Base-by-base conservation (phyloP, 768 basidiomycete species). In the Leccinum imitatum region DNA sequence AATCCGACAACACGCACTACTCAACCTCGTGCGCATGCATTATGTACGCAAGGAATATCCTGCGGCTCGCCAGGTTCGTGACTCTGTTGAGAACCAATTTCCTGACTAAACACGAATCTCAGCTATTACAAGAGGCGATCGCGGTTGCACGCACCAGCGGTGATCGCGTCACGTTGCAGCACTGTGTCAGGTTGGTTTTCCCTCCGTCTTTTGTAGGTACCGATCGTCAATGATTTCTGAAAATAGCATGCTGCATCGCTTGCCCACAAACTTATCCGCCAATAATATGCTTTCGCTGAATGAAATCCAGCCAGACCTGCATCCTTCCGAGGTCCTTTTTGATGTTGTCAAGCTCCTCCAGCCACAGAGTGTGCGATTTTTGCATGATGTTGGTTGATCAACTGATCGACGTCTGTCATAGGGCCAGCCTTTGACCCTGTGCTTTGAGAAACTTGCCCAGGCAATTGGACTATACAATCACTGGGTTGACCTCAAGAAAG, bases 41-140 rank as follows among this genome's bases (percentile, higher is more conserved):
- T 93, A 89, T 69, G 74, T 84, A 41, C 82, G 84, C 19, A 80
- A 82, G 47, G 91, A 94, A 71, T 81, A 78, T 66, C 78, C 79
- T 14, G 89, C 89, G 39, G 87, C 87, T 27, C 80, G 84, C 56
- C 84, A 90, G 78, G 91, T 88, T 59, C 23, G 71, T 57, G 23
- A 33, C 11, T 27, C 2, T 63, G 37, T 60, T 33, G 6, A 21
- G 35, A 35, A 44, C 59, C 10, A 5, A 17, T n/a, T 33, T 39
- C 11, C 25, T 41, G 14, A 44, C 61, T 62, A 59, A 37, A 63
- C 27, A 27, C 19, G 47, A 33, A 51, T 27, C 56, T 0, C 64
- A 94, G 91, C 76, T 89, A 55, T 74, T 93, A 14, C 77, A 81
- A 33, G 92, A 94, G 75, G 92, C 91, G 3, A 87, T 93, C 60